Conservation (phyloP, 2,329 filamentous ascomycete genomes). For the Epichloe sylvatica region DNA sequence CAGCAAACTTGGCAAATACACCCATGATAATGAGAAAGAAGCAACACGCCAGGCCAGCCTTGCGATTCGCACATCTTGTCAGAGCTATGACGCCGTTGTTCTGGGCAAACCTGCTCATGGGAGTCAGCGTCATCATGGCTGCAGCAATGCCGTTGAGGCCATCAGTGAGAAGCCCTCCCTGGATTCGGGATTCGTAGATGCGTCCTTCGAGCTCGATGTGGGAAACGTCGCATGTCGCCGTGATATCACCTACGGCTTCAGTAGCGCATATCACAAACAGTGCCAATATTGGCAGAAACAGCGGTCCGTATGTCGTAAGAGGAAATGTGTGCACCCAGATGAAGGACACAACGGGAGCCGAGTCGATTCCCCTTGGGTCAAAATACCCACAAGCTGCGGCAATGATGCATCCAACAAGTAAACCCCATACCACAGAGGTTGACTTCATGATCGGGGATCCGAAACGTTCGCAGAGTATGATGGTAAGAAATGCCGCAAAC, state of each 20-base stretch:
- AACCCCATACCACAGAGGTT: slow-evolving; percentile 59
- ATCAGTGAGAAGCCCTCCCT: slow-evolving; percentile 63
- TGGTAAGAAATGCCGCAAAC: slow-evolving; percentile 66
- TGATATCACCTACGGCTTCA: slow-evolving; percentile 69
- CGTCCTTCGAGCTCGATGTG: slow-evolving; percentile 58
- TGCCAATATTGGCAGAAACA: slow-evolving; percentile 57
- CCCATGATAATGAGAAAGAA: slow-evolving; percentile 70
- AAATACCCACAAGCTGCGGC: slow-evolving; percentile 69
- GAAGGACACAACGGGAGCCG: slow-evolving; percentile 58
- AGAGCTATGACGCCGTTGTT: slow-evolving; percentile 78
- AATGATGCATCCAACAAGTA: slow-evolving; percentile 64
- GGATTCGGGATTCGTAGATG: slow-evolving; percentile 61
- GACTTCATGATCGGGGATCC: slow-evolving; percentile 77
- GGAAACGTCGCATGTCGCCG: slow-evolving; percentile 69
- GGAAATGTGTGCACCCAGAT: slow-evolving; percentile 70
- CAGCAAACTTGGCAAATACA: slow-evolving; percentile 71
- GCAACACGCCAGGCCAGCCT: slow-evolving; percentile 64
- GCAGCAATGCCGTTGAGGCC: slow-evolving; percentile 63
- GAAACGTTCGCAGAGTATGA: slow-evolving; percentile 68
- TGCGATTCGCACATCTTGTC: slow-evolving; percentile 68
- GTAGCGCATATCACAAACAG: slow-evolving; percentile 62
- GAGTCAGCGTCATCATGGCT: slow-evolving; percentile 64
- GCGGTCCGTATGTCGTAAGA: slow-evolving; percentile 54
- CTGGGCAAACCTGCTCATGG: slow-evolving; percentile 69
- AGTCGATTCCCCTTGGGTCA: slow-evolving; percentile 54